Evolutionary conservation across 306 rosid species (phyloP), one percentile per base, ranked within the genome.

Genomic region (Castanopsis chinensis): DNA sequence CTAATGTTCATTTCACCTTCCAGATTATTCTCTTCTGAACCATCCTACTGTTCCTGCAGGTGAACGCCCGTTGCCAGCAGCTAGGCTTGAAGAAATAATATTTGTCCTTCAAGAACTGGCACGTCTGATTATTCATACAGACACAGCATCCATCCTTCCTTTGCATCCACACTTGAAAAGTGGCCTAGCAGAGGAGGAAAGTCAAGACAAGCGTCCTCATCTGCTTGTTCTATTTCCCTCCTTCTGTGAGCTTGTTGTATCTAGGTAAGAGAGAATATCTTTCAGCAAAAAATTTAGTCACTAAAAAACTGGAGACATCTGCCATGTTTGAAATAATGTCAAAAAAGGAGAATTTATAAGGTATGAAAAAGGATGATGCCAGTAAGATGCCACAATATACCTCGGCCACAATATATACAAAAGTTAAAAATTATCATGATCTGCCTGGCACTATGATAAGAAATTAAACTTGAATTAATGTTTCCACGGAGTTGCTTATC

Each of bases 221-320:
- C 87, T 92, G 74, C 86, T 95, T 81, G 89, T 88, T 82, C 85
- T 95, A n/a, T 87, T 92, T 84, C 94, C 99, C 55, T 92, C 96
- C 78, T 85, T 95, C 30, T 91, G 88, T 72, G 99, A 95, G 83
- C 91, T 95, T 65, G 92, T 90, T 73, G 87, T 85, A 81, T 92
- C 98, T 41, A 92, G 99, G 99, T 92, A 87, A 83, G 79, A 81
- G 71, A 65, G 67, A 76, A 19, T 65, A 54, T 67, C 32, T n/a
- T 3, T 77, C 49, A 61, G 33, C 56, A 35, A 5, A 20, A 10
- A 49, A 12, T 49, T 49, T 49, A 49, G 53, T 12, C 53, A 12
- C 53, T 49, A 11, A 11, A 49, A 49, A 49, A 49, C 17, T 49
- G 53, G 4, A 12, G 17, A 49, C 23, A 23, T 27, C 25, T 59